Evolutionary conservation across 768 basidiomycete species (phyloP).

Genomic region (Lentinus tigrinus): DNA sequence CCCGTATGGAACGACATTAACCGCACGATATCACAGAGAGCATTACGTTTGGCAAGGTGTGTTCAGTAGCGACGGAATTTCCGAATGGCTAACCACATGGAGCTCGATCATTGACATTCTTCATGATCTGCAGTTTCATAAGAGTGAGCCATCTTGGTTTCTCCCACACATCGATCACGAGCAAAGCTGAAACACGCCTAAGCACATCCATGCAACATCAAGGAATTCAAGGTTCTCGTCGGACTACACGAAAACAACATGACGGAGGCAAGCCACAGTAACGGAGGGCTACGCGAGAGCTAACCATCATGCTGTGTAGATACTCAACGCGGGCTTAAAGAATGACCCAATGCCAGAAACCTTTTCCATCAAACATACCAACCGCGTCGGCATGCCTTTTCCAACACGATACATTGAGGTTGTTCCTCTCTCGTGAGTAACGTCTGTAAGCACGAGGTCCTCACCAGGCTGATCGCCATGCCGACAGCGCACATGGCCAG

Average conservation of each 20-base stretch:
- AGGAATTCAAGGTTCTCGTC: conserved; percentile 73
- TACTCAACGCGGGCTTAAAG: conserved; percentile 60
- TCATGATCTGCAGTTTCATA: conserved; percentile 29
- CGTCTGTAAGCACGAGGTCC: background rate
- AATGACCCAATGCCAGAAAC: conserved; percentile 67
- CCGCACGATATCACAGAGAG: conserved; percentile 42
- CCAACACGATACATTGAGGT: conserved; percentile 74
- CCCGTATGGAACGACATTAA: background rate
- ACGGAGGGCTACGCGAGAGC: no score
- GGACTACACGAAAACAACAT: conserved; percentile 65
- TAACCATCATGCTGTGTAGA: background rate
- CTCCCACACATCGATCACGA: conserved; percentile 2
- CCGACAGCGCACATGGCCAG: conserved; percentile 60
- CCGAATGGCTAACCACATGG: background rate
- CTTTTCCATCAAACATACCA: conserved; percentile 56
- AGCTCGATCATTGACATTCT: conserved; percentile 18
- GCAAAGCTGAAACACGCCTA: background rate
- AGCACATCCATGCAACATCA: conserved; percentile 87
- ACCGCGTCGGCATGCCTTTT: conserved; percentile 54
- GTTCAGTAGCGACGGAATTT: conserved; percentile 11
- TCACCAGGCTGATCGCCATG: background rate
- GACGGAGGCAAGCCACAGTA: conserved; percentile 42
- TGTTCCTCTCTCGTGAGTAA: conserved; percentile 65
- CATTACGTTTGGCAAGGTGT: conserved; percentile 81
- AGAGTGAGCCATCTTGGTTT: conserved; percentile 27